Conservation (phyloP, 305 asterid genomes). For the Rubia tinctorum region DNA sequence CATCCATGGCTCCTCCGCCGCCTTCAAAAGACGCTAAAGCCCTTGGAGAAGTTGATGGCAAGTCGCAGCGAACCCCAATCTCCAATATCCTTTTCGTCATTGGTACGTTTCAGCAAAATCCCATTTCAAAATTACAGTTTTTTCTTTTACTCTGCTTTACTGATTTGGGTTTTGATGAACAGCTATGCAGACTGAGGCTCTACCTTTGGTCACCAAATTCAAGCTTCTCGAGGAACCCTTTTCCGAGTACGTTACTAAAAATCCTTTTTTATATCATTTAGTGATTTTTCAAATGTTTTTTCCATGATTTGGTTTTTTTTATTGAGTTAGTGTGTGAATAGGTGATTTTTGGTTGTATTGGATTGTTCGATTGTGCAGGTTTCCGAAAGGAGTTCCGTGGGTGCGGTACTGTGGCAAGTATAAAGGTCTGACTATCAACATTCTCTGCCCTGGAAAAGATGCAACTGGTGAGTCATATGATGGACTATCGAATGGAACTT, state of each 20-base stretch:
- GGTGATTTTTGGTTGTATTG: background rate
- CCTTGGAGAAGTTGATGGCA: slow-evolving; percentile 31
- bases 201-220: slow-evolving; percentile 74
- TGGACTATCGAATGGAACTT: too few relatives aligned
- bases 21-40: slow-evolving; percentile 37
- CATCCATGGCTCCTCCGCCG: slow-evolving; percentile 58
- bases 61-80: slow-evolving; percentile 47
- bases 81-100: slow-evolving; percentile 72
- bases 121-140: background rate
- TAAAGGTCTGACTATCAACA: slow-evolving; percentile 55
- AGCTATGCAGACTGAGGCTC: slow-evolving; percentile 98
- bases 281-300: background rate
- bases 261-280: background rate
- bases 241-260: slow-evolving; percentile 46
- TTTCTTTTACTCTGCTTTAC: background rate
- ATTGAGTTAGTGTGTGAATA: background rate
- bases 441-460: slow-evolving; percentile 94
- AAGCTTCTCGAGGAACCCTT: slow-evolving; percentile 59
- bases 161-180: slow-evolving; percentile 1
- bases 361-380: slow-evolving; percentile 44
- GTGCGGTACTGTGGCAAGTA: slow-evolving; percentile 73
- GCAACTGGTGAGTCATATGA: slow-evolving; percentile 45
- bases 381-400: slow-evolving; percentile 94
- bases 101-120: slow-evolving; percentile 35
- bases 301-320: background rate